Evolutionary conservation across 257 asterid species (phyloP), one percentile per base, ranked within the genome.

Genomic region (Capsicum chinense): DNA sequence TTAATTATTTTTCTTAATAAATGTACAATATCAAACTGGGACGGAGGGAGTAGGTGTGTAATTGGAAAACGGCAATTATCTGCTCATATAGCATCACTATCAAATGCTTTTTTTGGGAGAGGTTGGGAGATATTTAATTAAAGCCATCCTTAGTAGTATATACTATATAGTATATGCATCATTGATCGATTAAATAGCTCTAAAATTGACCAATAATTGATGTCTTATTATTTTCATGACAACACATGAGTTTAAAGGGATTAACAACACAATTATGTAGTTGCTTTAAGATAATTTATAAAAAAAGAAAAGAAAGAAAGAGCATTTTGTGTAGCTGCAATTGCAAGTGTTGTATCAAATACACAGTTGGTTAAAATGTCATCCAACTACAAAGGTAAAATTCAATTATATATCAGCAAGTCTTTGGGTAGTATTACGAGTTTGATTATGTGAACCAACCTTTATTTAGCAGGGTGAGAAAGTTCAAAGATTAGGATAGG

Each of bases 171-270:
- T 39, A 39, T 39, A 62, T 74, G 62, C 80, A 21, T 74, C 19
- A 74, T 74, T 50, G 80, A 74, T 74, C 11, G 44, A 52, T 74
- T 74, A 74, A 74, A 74, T 50, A 50, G 80, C 59, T 74, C 60
- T 74, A 74, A 10, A 50, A 74, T 74, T 74, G 21, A 50, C 81
- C 17, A 50, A 48, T 74, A 50, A 50, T 74, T 74, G 62, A 7
- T 74, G 42, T 74, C 60, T 21, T 48, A 47, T 74, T 74, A 74
- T 50, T 19, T 26, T 70, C 54, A 37, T 50, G 59, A 48, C 60
- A 21, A 74, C 60, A 74, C 44, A 60, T 19, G 62, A 48, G 62
- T 74, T 44, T 35, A 39, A 70, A 70, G 56, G 56, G 35, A 44
- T 39, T 70, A 44, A 44, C 37, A 70, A 16, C 16, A 12, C 13